A percentile compares a stretch with the other conserved stretches of the same genome.
Evolutionary conservation across 192 early-diverging fungal species (phyloP).

Genomic region (Coemansia sp.): DNA sequence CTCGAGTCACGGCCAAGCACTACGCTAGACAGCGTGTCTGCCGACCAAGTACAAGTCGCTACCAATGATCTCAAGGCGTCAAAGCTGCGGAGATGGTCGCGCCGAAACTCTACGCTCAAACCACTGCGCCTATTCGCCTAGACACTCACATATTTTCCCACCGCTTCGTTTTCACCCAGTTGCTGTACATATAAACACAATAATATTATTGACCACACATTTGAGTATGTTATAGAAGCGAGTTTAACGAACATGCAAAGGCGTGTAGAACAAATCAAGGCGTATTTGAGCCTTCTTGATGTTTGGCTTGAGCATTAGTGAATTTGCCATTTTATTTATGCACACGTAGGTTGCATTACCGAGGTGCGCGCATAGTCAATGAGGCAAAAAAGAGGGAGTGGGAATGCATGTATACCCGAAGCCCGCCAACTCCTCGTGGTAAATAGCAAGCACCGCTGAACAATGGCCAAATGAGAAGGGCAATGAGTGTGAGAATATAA

Average conservation of each 20-base stretch:
- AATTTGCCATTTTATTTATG: background rate
- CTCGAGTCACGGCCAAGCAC: constrained; percentile 17
- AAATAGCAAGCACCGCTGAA: background rate
- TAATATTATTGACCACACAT: no score
- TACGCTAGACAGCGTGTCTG: background rate
- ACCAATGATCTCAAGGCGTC: background rate
- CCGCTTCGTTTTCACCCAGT: no score
- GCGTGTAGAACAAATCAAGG: background rate
- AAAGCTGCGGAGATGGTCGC: constrained; percentile 17
- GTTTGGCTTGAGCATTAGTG: background rate
- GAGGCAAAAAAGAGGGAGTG: background rate
- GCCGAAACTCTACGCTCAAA: constrained; percentile 11
- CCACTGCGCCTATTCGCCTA: constrained; percentile 18
- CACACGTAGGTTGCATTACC: background rate
- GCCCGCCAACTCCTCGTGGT: background rate
- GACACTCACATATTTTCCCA: background rate
- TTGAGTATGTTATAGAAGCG: background rate
- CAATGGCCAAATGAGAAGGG: background rate
- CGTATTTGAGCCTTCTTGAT: background rate
- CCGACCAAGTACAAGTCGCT: background rate
- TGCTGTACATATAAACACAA: background rate
- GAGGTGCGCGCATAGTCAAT: background rate
- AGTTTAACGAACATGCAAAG: background rate
- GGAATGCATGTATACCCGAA: background rate
- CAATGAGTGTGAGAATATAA: background rate